Base-by-base conservation (phyloP, 345 rosid genomes). In the Camelina sativa region DNA sequence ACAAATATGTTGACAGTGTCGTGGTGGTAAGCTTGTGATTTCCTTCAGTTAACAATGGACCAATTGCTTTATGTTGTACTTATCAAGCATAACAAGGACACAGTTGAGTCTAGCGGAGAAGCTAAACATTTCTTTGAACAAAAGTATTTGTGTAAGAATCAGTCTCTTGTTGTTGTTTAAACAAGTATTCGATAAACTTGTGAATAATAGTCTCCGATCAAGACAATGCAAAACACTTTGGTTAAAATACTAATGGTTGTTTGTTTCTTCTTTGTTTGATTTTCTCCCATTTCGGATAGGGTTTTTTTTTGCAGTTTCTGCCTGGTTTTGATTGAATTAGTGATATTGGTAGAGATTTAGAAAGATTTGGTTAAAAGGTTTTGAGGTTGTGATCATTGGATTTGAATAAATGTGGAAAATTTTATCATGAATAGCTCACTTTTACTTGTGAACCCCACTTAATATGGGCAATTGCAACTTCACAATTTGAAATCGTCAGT, bases 71-170 rank as follows among this genome's bases (percentile, higher is more conserved):
- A 67, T 95, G 80, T 84, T 95, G 38, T 90, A 92, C 70, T 81
- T 95, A 71, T 86, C 99, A 19, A 90, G 96, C 89, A 86, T 95
- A 81, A 85, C 90, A 8, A 90, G 98, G 81, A 95, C 99, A 72
- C 98, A 90, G 76, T 87, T 92, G 70, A 83, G 92, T 80, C 69
- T 92, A 72, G 99, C 97, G 4, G 96, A 92, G 54, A 95, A 86
- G 84, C 82, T 92, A 82, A 95, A 95, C 82, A 90, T 19, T 20
- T 58, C 16, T 23, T 34, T 12, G 30, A 8, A 35, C 50, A 71
- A 17, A 71, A 17, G 53, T 9, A 25, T 25, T 70, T 63, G 66
- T 76, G 61, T 64, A 69, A 63, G 80, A 69, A 55, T 76, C 65
- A 47, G 58, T 22, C 17, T 46, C 53, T 54, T 64, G 60, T 70